These are phyloP conservation scores for Licmophora abbreviata DNA, from an alignment of 108 stramenopile species.

Conservation along the genomic window DNA sequence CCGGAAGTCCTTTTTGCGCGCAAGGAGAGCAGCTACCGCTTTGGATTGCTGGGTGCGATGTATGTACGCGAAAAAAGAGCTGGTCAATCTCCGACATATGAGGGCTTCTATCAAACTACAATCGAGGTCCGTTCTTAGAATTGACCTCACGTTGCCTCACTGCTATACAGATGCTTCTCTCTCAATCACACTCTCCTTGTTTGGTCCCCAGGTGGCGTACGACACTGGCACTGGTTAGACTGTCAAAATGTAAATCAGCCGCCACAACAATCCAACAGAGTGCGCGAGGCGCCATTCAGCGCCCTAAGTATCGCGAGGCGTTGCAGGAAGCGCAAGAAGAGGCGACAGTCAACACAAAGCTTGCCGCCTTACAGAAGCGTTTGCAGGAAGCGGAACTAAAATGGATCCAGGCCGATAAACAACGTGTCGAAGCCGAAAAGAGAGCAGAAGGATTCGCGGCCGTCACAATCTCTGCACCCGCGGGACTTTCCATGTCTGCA, in stretches of 20 bases:
- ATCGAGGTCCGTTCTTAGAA: neutral
- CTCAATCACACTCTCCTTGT: neutral
- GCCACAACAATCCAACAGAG: constrained; percentile 3
- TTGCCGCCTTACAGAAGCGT: constrained; percentile 9
- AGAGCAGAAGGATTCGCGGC: neutral
- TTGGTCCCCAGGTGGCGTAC: neutral
- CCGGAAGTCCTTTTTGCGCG: neutral
- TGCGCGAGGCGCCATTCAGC: constrained; percentile 5
- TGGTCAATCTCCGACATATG: neutral
- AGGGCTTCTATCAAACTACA: constrained; percentile 1
- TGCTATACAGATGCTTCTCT: neutral
- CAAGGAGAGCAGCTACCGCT: neutral
- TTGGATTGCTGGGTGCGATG: constrained; percentile 9
- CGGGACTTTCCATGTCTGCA: neutral
- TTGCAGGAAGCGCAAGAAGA: constrained; percentile 9
- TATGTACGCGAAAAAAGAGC: constrained; percentile 5
- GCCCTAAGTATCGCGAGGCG: constrained; percentile 6
- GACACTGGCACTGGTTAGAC: neutral
- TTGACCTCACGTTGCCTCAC: neutral
- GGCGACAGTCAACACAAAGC: constrained; percentile 6
- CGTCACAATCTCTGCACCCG: neutral
- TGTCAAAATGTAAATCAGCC: neutral
- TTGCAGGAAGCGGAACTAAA: constrained; percentile 14
- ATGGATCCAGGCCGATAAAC: constrained; percentile 9
- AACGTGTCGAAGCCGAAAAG: constrained; percentile 7